phyloP scores from a whole-genome alignment of 345 rosid species.

The Eucalyptus marginata region DNA sequence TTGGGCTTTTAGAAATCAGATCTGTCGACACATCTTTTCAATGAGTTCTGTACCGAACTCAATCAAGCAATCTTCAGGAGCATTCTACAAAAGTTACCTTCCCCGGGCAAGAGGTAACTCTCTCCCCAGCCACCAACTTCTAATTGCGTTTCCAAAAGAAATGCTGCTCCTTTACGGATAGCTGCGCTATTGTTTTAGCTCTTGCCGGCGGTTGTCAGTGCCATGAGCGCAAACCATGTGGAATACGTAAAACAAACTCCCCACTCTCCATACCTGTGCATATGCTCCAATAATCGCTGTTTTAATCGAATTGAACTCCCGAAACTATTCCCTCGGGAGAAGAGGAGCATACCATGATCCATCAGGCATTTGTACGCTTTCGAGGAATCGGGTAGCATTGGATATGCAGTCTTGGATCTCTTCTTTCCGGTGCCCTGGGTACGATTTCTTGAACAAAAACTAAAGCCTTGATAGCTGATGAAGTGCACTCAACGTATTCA shows the following conservation, averaged over 20 bases:
- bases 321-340: not conserved
- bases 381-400: slow-evolving; percentile 15
- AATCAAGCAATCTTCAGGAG: too few relatives aligned
- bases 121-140: too few relatives aligned
- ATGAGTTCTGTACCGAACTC: too few relatives aligned
- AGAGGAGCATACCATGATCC: slow-evolving; percentile 26
- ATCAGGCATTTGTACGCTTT: slow-evolving; percentile 12
- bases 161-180: slow-evolving; percentile 2
- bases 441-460: slow-evolving; percentile 21
- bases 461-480: slow-evolving; percentile 22
- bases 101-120: too few relatives aligned
- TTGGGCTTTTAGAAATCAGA: too few relatives aligned
- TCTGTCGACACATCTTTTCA: too few relatives aligned
- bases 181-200: slow-evolving; percentile 8
- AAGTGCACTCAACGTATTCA: slow-evolving; percentile 12
- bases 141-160: too few relatives aligned
- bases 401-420: slow-evolving; percentile 18
- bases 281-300: not conserved
- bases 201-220: slow-evolving; percentile 27
- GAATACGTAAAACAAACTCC: slow-evolving; percentile 36
- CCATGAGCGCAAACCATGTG: slow-evolving; percentile 35
- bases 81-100: too few relatives aligned
- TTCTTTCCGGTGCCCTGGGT: slow-evolving; percentile 24
- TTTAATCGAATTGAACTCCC: not conserved
- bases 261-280: slow-evolving; percentile 27